Evolutionary conservation across 2,329 filamentous ascomycete genomes (phyloP).

Genomic region (Venturiaceae sp.): DNA sequence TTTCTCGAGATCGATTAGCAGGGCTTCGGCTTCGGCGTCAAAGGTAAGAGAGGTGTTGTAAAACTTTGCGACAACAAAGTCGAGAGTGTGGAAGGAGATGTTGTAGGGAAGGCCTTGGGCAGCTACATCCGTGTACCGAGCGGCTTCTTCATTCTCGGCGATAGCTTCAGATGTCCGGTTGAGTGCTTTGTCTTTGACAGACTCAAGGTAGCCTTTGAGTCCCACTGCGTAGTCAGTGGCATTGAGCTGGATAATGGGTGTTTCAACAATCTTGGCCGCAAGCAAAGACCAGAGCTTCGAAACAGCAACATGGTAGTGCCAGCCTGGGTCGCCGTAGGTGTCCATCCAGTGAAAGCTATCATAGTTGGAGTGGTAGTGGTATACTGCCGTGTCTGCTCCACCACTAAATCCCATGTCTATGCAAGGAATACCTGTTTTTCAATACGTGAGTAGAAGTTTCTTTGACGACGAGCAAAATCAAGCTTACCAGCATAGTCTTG

Average conservation of each 20-base stretch:
- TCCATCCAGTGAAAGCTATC: conserved; percentile 82
- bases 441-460: not conserved
- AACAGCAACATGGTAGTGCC: conserved; percentile 46
- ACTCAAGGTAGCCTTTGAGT: conserved; percentile 31
- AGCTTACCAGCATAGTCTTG: conserved; percentile 37
- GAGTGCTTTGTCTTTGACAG: conserved; percentile 25
- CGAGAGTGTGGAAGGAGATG: conserved; percentile 9
- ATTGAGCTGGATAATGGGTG: conserved; percentile 36
- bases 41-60: conserved; percentile 38
- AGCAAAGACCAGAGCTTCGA: conserved; percentile 36
- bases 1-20: conserved; percentile 36
- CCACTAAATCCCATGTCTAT: conserved; percentile 37
- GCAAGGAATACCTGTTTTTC: conserved; percentile 26
- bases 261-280: conserved; percentile 35
- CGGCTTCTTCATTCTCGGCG: conserved; percentile 10
- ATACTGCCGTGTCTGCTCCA: conserved; percentile 32
- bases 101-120: conserved; percentile 7
- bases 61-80: conserved; percentile 31
- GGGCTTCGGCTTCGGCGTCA: conserved; percentile 32
- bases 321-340: conserved; percentile 58
- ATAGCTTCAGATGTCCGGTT: not conserved
- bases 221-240: conserved; percentile 36
- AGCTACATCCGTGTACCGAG: not conserved
- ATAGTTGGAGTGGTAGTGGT: conserved; percentile 77
- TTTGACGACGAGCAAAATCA: not conserved